Evolutionary conservation across 495 filamentous ascomycete species (phyloP), one percentile per base, ranked within the genome.

Genomic region (Aspergillus baeticus): DNA sequence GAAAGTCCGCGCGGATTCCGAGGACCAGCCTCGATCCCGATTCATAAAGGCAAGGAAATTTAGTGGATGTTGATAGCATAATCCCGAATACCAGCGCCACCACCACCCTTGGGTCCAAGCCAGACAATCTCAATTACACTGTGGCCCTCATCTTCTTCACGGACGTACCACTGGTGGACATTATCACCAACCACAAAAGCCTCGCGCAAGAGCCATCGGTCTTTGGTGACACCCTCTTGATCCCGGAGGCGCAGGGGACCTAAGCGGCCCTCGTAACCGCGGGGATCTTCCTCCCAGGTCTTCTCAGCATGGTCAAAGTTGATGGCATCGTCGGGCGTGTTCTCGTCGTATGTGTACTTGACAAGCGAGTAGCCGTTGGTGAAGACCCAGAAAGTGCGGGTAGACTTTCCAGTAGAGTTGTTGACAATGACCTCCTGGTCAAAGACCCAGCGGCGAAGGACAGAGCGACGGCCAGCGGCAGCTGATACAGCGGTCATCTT

Each of bases 281-380:
- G 72, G 13, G 66, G 68, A 36, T 78, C 75, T 38, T 79, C 76
- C n/a, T 69, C 71, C 72, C 86, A 87, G 15, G 84, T 88, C 60
- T 80, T 82, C 68, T 88, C 85, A 53, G 82, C 74, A 20, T 72
- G 71, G 47, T 75, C 72, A 26, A 88, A 73, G 58, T 86, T 76
- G 38, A 83, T 75, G 11, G 65, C 74, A 62, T 78, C 72, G 26
- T 74, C 65, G 3, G 73, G 65, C 5, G 69, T 70, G 18, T 70
- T 66, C 43, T 76, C 53, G 10, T 77, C 78, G 14, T 78, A 73
- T 2, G 68, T 75, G 56, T 87, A 88, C 38, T 72, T 73, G 35
- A 79, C 74, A 36, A 87, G 72, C 6, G 80, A 84, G 63, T 85
- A 87, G 13, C 86, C 86, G 58, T 87, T 87, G 48, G 77, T 78